Percentiles rank a stretch among this genome's conserved stretches.
Evolutionary conservation across 768 basidiomycete genomes (phyloP).

Genomic region (Suillus occidentalis): DNA sequence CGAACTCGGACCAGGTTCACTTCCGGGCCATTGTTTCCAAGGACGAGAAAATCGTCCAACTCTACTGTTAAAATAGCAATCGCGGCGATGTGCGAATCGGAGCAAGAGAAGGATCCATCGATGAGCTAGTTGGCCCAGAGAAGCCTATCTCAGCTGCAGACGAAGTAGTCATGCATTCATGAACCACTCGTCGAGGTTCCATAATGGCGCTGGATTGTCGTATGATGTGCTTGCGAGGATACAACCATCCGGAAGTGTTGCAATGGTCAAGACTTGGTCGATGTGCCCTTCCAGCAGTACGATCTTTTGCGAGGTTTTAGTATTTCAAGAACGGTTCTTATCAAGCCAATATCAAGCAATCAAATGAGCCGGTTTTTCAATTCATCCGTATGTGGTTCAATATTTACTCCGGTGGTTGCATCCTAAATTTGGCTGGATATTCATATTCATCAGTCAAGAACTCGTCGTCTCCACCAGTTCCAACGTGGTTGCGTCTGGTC

Average conservation of each 20-base stretch:
- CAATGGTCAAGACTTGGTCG: too few species aligned
- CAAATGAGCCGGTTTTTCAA: too few species aligned
- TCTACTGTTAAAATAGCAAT: constrained; percentile 44
- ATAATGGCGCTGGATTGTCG: neutral
- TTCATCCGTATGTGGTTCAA: too few species aligned
- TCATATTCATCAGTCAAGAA: too few species aligned
- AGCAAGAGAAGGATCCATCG: constrained; percentile 45
- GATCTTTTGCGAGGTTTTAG: neutral
- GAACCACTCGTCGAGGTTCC: too few species aligned
- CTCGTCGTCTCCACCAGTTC: too few species aligned
- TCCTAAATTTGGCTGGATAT: too few species aligned
- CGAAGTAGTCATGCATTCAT: constrained; percentile 13
- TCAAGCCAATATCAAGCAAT: too few species aligned
- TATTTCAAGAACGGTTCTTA: too few species aligned
- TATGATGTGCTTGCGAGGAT: neutral
- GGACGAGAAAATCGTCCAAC: neutral
- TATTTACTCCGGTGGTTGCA: too few species aligned
- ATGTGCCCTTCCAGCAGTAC: too few species aligned
- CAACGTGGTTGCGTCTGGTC: too few species aligned
- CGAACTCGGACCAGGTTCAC: neutral
- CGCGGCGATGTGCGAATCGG: constrained; percentile 42
- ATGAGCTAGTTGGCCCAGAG: constrained; percentile 47
- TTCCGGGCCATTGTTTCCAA: neutral
- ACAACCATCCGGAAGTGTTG: neutral
- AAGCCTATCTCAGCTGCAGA: constrained; percentile 32